Evolutionary conservation across 2,329 filamentous ascomycete genomes (phyloP).

Genomic region (Colletotrichum tropicicola): DNA sequence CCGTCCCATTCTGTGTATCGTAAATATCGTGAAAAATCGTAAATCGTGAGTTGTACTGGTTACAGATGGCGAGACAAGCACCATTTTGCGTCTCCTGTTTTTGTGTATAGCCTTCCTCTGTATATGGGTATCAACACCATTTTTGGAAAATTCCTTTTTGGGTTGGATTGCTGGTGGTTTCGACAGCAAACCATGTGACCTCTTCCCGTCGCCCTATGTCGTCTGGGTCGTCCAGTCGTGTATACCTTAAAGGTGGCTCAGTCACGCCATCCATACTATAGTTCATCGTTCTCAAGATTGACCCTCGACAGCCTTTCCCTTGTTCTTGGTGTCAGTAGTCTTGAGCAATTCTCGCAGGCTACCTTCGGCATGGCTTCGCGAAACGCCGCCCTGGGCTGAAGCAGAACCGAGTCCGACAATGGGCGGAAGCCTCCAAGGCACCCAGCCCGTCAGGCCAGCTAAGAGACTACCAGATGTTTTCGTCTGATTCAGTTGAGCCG

Average conservation of each 20-base stretch:
- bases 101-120: slow-evolving; percentile 23
- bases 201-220: background rate
- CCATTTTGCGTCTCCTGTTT: slow-evolving; percentile 4
- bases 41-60: slow-evolving; percentile 17
- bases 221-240: background rate
- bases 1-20: slow-evolving; percentile 4
- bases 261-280: background rate
- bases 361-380: slow-evolving; percentile 61
- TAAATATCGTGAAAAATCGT: slow-evolving; percentile 14
- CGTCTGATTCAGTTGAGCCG: slow-evolving; percentile 33
- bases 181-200: background rate
- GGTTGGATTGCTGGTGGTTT: background rate
- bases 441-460: slow-evolving; percentile 53
- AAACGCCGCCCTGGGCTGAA: slow-evolving; percentile 34
- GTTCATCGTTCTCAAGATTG: slow-evolving; percentile 3
- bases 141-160: slow-evolving; percentile 3
- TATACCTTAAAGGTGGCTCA: background rate
- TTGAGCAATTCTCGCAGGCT: slow-evolving; percentile 63
- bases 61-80: slow-evolving; percentile 1
- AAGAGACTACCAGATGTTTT: slow-evolving; percentile 38
- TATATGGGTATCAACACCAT: slow-evolving; percentile 18
- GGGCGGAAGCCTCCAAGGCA: slow-evolving; percentile 51
- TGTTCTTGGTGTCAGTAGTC: slow-evolving; percentile 38
- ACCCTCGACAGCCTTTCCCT: slow-evolving; percentile 44
- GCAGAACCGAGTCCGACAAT: slow-evolving; percentile 31